phyloP scores from a whole-genome alignment of 495 filamentous ascomycete species.

The Penicillium egyptiacum region DNA sequence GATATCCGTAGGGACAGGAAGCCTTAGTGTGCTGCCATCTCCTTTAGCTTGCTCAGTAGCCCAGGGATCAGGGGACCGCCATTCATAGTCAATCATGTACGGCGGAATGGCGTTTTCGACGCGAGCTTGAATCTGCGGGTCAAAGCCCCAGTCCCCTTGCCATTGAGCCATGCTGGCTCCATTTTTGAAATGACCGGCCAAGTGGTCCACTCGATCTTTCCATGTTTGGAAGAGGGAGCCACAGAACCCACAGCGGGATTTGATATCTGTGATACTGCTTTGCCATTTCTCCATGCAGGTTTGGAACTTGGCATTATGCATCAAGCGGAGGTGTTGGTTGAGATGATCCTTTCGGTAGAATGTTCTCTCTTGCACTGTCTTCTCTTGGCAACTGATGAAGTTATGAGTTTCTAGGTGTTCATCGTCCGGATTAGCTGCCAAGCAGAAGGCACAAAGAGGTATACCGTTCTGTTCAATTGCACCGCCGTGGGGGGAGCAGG shows the following conservation, averaged over 20 bases:
- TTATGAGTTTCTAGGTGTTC: constrained; percentile 77
- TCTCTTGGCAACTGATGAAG: constrained; percentile 71
- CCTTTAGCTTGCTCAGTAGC: constrained; percentile 24
- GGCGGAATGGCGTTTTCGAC: constrained; percentile 74
- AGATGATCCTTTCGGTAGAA: constrained; percentile 91
- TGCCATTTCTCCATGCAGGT: constrained; percentile 78
- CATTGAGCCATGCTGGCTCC: constrained; percentile 72
- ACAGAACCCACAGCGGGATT: constrained; percentile 75
- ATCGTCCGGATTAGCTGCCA: constrained; percentile 60
- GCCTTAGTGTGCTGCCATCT: constrained; percentile 18
- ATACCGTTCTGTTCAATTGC: constrained; percentile 43
- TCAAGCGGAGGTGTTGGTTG: constrained; percentile 77
- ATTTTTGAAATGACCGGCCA: constrained; percentile 72
- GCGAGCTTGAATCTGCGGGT: constrained; percentile 61
- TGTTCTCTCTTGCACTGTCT: constrained; percentile 67
- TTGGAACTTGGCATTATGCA: constrained; percentile 72
- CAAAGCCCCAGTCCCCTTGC: constrained; percentile 81
- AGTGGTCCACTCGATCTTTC: constrained; percentile 68
- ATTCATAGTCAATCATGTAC: constrained; percentile 50
- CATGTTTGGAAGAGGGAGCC: constrained; percentile 65
- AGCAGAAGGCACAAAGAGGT: constrained; percentile 71
- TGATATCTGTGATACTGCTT: constrained; percentile 65
- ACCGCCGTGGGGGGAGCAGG: constrained; percentile 64
- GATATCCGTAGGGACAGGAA: constrained; percentile 38
- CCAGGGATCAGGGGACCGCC: constrained; percentile 40